Base-by-base conservation (phyloP, 1,139 yeast species). In the Taphrina pruni region DNA sequence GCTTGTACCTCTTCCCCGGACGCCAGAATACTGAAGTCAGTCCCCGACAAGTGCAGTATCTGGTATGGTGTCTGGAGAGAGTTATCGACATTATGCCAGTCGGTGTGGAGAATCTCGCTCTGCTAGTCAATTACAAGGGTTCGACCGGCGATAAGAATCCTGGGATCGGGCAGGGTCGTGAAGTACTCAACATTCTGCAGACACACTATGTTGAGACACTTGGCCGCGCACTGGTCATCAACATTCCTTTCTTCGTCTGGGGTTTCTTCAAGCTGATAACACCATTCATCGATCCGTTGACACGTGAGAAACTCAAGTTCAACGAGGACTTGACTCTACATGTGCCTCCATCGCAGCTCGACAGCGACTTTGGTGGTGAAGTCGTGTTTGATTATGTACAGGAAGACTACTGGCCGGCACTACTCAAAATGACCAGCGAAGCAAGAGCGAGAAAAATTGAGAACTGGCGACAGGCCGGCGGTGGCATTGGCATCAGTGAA, bases 201-300 rank as follows among this genome's bases (percentile, higher is more conserved):
- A 92, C 96, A 21, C 98, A 94, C 78, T 94, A 94, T 77, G 98
- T 98, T 1, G 99, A 94, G 78, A 84, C 98, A 75, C 83, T 94
- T 73, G 99, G 99, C 36, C 87, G 87, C 76, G 97, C 97, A 0
- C 81, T 93, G 66, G 83, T 94, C 73, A 90, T 96, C 56, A 93
- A 94, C 77, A 90, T 94, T 72, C 98, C 98, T 12, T 89, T 96
- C 88, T 80, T 92, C 66, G 98, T 93, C 1, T 88, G 95, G 85
- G 87, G 96, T 1, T 94, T 94, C 77, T 82, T 94, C 76, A 92
- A 90, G 79, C 81, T 93, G 72, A 93, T 93, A 70, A 90, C 90
- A 72, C 98, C 98, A 0, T 94, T 94, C 76, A 93, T 94, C 72
- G 99, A 94, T 76, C 98, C 99, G 2, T 80, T 91, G 76, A 94